Evolutionary conservation across 1,139 yeast species (phyloP).

Genomic region (Cylindricascospora bacillispora): DNA sequence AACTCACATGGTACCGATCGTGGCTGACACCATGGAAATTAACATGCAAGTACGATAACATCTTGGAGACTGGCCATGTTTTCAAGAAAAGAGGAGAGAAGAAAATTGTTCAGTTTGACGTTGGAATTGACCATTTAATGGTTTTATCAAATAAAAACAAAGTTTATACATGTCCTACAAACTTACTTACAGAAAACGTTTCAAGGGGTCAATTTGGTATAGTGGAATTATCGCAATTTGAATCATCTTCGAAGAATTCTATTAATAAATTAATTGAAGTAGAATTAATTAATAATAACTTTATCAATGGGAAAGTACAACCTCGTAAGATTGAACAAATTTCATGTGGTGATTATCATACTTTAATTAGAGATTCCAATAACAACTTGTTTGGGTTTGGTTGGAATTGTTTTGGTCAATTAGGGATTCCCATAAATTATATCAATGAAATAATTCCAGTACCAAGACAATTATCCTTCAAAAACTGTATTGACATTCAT

Average conservation of each 20-base stretch:
- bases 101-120: conserved; percentile 36
- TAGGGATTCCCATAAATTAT: conserved; percentile 58
- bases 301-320: conserved; percentile 11
- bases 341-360: conserved; percentile 65
- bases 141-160: conserved; percentile 50
- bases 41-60: conserved; percentile 13
- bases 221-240: conserved; percentile 57
- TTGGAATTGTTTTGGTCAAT: conserved; percentile 65
- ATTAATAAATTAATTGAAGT: conserved; percentile 16
- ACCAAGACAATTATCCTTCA: conserved; percentile 33
- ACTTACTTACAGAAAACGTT: conserved; percentile 26
- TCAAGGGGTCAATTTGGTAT: conserved; percentile 75
- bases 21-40: conserved; percentile 17
- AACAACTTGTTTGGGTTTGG: conserved; percentile 81
- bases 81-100: conserved; percentile 30
- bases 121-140: conserved; percentile 60
- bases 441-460: conserved; percentile 56
- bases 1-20: conserved; percentile 9
- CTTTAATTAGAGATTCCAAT: conserved; percentile 47
- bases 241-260: conserved; percentile 11
- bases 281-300: conserved; percentile 17
- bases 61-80: conserved; percentile 11
- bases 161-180: conserved; percentile 52
- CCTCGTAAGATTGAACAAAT: conserved; percentile 43
- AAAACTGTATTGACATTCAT: conserved; percentile 34